Base-by-base conservation (phyloP, 106 monocot species). In the Alisma plantagoaquatica region DNA sequence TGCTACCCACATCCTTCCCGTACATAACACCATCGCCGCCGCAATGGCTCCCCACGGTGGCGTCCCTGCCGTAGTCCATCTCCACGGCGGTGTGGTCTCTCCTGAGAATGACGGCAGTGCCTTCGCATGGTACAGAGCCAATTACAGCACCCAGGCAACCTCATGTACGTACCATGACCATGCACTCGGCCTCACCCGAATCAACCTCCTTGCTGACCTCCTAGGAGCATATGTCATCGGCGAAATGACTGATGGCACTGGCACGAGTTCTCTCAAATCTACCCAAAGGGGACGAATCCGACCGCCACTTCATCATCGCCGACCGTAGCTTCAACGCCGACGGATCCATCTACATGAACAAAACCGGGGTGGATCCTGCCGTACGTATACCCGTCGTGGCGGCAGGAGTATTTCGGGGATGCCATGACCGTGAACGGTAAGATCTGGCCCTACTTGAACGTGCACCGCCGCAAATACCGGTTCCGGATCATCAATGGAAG, bases 401-500 rank as follows among this genome's bases (percentile, higher is more conserved):
- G 78, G 47, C 90, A 83, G 0, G 90, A 90, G 74, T 90, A 80
- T 69, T 84, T 80, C 42, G 90, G 90, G 42, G 49, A 68, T 31
- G 90, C 65, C 38, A 65, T 90, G 90, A 76, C 10, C n/a, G n/a
- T n/a, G n/a, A n/a, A n/a, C n/a, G n/a, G n/a, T n/a, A n/a, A n/a
- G n/a, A n/a, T n/a, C n/a, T 90, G 90, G 90, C 90, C 90, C 0
- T 54, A 23, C 55, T 68, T 84, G 54, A 44, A 19, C 16, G 90
- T 90, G 53, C 60, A 46, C 20, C 76, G 77, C 17, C 62, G 77
- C 10, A 70, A 54, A 18, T 84, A 90, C 59, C 70, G 90, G 18
- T 77, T 90, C 61, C 79, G 90, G 22, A 75, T 90, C 28, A 48
- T 84, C 61, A 90, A 90, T 62, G 80, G 80, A 4, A 78, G 82